A percentile compares a stretch with the other conserved stretches of the same genome.
Conservation (phyloP, 345 rosid genomes). For the Schrenkiella parvula region DNA sequence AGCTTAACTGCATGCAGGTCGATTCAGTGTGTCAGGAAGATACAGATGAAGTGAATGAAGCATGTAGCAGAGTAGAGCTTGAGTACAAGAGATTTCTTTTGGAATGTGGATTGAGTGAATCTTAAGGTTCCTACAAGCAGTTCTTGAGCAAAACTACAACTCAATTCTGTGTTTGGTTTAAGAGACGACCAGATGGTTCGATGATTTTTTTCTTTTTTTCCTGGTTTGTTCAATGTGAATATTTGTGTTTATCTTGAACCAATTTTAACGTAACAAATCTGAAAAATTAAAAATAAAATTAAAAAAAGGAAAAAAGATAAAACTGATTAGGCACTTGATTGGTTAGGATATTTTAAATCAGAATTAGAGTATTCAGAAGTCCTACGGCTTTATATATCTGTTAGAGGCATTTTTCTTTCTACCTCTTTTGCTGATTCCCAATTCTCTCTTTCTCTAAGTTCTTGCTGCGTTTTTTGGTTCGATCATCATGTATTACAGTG, state of each 20-base stretch:
- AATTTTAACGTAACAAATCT: too few relatives aligned
- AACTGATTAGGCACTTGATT: too few relatives aligned
- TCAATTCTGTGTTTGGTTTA: background rate
- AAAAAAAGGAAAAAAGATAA: too few relatives aligned
- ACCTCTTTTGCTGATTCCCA: background rate
- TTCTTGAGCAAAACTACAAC: background rate
- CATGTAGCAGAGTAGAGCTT: slow-evolving; percentile 15
- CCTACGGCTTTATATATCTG: too few relatives aligned
- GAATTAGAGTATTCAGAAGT: too few relatives aligned
- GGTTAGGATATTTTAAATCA: too few relatives aligned
- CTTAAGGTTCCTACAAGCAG: background rate
- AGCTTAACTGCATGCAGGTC: slow-evolving; percentile 11
- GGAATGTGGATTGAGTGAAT: slow-evolving; percentile 31
- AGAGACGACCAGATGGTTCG: background rate
- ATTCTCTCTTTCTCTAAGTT: background rate
- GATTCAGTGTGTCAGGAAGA: background rate
- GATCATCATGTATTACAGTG: background rate
- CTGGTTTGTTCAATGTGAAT: background rate
- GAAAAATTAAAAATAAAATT: too few relatives aligned
- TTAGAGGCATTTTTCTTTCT: background rate
- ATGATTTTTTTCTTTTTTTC: background rate
- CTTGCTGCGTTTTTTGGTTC: background rate
- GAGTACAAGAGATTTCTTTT: slow-evolving; percentile 32
- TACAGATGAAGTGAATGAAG: background rate
- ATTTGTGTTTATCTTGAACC: too few relatives aligned